Base-by-base conservation (phyloP, 106 monocot species). In the Dactylorhiza incarnata region DNA sequence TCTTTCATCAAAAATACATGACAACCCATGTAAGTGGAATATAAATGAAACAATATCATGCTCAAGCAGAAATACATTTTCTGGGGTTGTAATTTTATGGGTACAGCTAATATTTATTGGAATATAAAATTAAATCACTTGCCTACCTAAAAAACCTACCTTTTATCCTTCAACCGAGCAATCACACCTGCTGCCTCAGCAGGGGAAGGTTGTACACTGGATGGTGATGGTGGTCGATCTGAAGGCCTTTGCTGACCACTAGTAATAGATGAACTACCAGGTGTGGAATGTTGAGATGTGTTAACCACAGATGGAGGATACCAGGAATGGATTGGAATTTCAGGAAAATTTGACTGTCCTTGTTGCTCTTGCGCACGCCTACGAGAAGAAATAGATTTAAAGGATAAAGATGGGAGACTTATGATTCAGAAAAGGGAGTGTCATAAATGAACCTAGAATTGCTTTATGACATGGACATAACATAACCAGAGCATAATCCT, bases 161-260 rank as follows among this genome's bases (percentile, higher is more conserved):
- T 96, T 87, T 93, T 96, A 74, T 93, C 93, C 74, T 87, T 96
- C 78, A 96, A 82, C 3, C 51, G 76, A 70, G 90, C 67, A 81
- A 96, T 91, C 72, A 96, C 67, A 52, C 84, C 82, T 48, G 95
- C 93, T 55, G 96, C 96, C 49, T 93, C 93, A 54, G 90, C 49
- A 53, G 93, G 90, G 37, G 96, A 93, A 48, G 87, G 84, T 50
- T 84, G 87, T 45, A 81, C 88, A 53, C 68, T 75, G 54, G 84
- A 81, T 67, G 87, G 78, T 76, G 90, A 83, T 14, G 80, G 87
- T 45, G 83, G 72, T 24, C 65, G 66, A 73, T 90, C 90, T 55
- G 83, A 87, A 69, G 80, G 69, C 81, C 86, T 88, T 63, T 85
- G 85, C 44, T 82, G 58, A 23, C 80, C 16, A 66, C 76, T 79